Evolutionary conservation across 2,329 filamentous ascomycete genomes (phyloP), one percentile per base, ranked within the genome.

Genomic region (Eurotiales sp.): DNA sequence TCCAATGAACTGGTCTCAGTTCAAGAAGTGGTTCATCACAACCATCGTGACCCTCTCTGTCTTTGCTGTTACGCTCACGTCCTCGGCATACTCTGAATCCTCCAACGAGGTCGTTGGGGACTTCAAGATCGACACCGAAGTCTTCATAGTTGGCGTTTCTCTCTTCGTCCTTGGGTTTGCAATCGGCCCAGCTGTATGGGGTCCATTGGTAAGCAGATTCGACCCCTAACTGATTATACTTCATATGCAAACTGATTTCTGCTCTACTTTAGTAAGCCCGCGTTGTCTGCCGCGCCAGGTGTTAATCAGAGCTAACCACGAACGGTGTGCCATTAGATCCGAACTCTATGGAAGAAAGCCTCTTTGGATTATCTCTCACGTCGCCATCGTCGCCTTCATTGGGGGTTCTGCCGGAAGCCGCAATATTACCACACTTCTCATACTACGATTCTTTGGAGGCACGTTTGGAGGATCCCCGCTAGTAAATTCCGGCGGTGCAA

Each of bases 351-450:
- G 51, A 32, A 19, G 51, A 44, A 76, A 83, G 59, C 66, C 76
- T 39, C 73, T 85, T 21, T 86, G 84, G 65, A 72, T 80, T 55
- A 65, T 75, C 55, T 83, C 79, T 1, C 84, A 82, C 60, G 61
- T 75, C 27, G 68, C 71, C 2, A 73, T 85, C 55, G 76, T 77
- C 1, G 77, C 73, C 1, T 86, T 86, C 62, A 82, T 79, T 55
- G 81, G 77, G 7, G 82, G 74, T 7, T 74, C 74, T 10, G 77
- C 80, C 2, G 81, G 76, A n/a, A 71, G 77, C 0, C 69, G 78
- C 40, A 80, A 77, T 56, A 80, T 84, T 54, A 71, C 70, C 34
- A 77, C 78, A 0, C 72, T 87, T 2, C 65, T 86, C 22, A 73
- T 85, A 11, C 69, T 85, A 19, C 77, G 84, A 43, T 86, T 86